A percentile compares a stretch with the other conserved stretches of the same genome.
phyloP scores from a whole-genome alignment of 176 grass and related monocot species.

The Oropetium thomaeum region DNA sequence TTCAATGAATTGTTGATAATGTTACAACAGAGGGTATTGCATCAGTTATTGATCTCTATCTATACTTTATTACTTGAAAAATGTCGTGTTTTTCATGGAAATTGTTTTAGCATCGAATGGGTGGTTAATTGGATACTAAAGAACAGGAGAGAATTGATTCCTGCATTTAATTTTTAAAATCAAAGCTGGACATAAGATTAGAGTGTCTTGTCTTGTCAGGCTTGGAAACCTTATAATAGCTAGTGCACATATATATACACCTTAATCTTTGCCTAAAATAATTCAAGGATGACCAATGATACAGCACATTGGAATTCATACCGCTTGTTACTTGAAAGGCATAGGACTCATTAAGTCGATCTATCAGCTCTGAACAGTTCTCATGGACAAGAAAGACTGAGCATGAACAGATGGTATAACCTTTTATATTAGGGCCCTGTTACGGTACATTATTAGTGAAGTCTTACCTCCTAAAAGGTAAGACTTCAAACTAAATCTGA shows the following conservation, averaged over 20 bases:
- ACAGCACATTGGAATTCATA: constrained; percentile 3
- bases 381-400: too few species aligned
- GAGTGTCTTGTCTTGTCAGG: neutral
- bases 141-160: too few species aligned
- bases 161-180: too few species aligned
- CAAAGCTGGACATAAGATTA: neutral
- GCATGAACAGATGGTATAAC: too few species aligned
- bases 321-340: neutral
- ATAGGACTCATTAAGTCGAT: neutral
- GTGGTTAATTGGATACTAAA: neutral
- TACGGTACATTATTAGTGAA: too few species aligned
- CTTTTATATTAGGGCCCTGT: too few species aligned
- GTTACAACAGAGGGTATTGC: neutral
- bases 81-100: too few species aligned
- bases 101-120: too few species aligned
- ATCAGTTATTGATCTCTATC: neutral
- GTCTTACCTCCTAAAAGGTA: too few species aligned
- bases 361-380: neutral
- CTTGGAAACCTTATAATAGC: neutral
- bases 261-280: constrained; percentile 12
- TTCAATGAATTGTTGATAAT: neutral
- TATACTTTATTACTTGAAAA: neutral
- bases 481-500: too few species aligned
- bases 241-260: neutral
- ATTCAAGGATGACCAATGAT: neutral